Base-by-base conservation (phyloP, 805 yeast genomes). In the Candida boidinii region DNA sequence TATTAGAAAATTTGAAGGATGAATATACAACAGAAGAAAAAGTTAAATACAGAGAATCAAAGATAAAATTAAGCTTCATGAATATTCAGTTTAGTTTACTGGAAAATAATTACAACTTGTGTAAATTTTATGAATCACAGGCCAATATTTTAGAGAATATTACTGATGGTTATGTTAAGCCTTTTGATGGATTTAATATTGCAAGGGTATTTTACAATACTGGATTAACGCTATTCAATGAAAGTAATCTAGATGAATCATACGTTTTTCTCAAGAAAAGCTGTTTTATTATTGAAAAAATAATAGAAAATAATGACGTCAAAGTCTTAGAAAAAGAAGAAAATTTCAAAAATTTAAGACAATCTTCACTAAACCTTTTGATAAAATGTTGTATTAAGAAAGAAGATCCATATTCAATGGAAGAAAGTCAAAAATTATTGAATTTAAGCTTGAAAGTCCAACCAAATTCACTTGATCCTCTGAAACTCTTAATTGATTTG, bases 171-270 rank as follows among this genome's bases (percentile, higher is more conserved):
- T 2, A 9, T 28, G 1, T 26, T 49, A 5, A 47, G 48, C 12
- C 28, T 3, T 42, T 42, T 2, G 27, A 36, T 1, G 25, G 52
- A 2, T 20, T 57, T 6, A 65, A 62, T 24, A 29, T 54, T 4
- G 45, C 56, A 12, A 48, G 68, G 26, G 43, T 54, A 1, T 42
- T 59, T 6, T 62, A 53, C 33, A 64, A 64, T 36, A 37, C 54
- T 10, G 39, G 40, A 4, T 27, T 45, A 13, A 33, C 30, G 8
- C 9, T 42, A 4, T 39, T 32, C 13, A 37, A 44, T 12, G 24
- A 22, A 11, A 24, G 28, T 1, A 35, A 37, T 3, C 29, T 27
- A 20, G 7, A 13, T 4, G 43, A 41, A 15, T 28, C 47, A 3
- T 31, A 37, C 14, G 31, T 34, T 27, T 47, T 47, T 32, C 17